Evolutionary conservation across 768 basidiomycete species (phyloP).

Genomic region (Favolaschia claudopus): DNA sequence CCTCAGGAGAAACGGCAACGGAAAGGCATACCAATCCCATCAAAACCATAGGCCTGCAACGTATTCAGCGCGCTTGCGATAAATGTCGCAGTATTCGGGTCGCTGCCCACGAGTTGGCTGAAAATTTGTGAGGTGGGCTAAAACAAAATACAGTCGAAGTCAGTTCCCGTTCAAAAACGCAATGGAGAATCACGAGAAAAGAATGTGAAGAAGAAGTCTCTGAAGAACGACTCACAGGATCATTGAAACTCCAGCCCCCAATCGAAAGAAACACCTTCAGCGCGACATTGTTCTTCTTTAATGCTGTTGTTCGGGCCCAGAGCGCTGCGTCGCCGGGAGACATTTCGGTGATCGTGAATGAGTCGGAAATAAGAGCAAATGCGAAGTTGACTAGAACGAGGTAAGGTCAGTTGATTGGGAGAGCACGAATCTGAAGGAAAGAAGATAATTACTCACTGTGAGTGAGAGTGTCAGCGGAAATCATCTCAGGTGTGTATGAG

Average conservation of each 20-base stretch:
- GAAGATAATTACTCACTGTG: conserved; percentile 10
- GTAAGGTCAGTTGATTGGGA: not conserved
- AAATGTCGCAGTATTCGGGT: conserved; percentile 24
- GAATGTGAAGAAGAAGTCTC: too few species aligned
- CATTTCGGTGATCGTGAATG: conserved; percentile 33
- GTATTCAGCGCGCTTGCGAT: conserved; percentile 18
- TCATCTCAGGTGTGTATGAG: conserved; percentile 28
- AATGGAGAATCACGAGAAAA: not conserved
- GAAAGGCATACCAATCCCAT: conserved; percentile 32
- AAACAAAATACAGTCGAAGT: not conserved
- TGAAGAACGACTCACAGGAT: conserved; percentile 8
- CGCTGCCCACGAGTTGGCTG: conserved; percentile 27
- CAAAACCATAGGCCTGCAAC: conserved; percentile 34
- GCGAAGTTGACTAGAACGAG: conserved; percentile 27
- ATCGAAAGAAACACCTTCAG: conserved; percentile 36
- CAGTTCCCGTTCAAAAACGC: too few species aligned
- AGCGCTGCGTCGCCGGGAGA: conserved; percentile 27
- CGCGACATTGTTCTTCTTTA: conserved; percentile 32
- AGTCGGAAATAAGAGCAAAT: conserved; percentile 32
- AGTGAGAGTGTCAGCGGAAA: conserved; percentile 30
- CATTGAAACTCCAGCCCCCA: conserved; percentile 38
- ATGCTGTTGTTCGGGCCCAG: conserved; percentile 30
- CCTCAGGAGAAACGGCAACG: not conserved
- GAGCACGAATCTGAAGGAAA: not conserved
- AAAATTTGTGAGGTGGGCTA: conserved; percentile 32